These are phyloP conservation scores for Lipomyces chichibuensis DNA, from an alignment of 805 yeast genomes.

Conservation along the genomic window DNA sequence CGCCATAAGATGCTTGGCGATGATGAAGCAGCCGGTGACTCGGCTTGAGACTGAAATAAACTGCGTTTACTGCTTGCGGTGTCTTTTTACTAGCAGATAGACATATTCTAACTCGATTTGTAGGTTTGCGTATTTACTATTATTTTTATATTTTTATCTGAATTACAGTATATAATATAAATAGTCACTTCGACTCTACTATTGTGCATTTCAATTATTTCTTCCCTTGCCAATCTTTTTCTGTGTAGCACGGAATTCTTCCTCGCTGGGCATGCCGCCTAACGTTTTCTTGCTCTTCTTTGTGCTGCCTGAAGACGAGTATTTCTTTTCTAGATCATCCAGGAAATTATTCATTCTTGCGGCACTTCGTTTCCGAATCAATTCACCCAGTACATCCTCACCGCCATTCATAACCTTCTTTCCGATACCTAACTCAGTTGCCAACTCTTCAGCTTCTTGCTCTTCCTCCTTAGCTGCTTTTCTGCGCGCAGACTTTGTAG, in stretches of 20 bases:
- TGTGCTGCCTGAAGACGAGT: conserved; percentile 24
- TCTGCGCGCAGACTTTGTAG: conserved; percentile 53
- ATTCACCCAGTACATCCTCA: conserved; percentile 45
- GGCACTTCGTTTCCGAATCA: conserved; percentile 44
- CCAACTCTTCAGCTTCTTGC: conserved; percentile 59
- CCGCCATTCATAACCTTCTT: conserved; percentile 31
- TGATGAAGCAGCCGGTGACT: conserved; percentile 80
- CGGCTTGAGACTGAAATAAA: conserved; percentile 52
- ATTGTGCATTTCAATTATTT: not conserved
- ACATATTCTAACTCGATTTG: not conserved
- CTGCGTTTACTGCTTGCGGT: not conserved
- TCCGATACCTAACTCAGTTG: conserved; percentile 53
- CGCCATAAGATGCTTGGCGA: conserved; percentile 50
- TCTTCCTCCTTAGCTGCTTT: conserved; percentile 47
- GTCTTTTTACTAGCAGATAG: not conserved
- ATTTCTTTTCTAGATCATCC: conserved; percentile 44
- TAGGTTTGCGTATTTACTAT: not conserved
- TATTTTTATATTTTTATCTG: not conserved
- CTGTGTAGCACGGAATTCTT: conserved; percentile 20
- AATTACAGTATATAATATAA: not conserved
- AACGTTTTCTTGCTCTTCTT: conserved; percentile 11
- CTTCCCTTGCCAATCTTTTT: conserved; percentile 10
- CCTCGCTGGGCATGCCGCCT: conserved; percentile 10
- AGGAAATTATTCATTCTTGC: conserved; percentile 40
- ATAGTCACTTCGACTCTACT: not conserved